Evolutionary conservation across 2,329 filamentous ascomycete genomes (phyloP).

Genomic region (Colletotrichum caudatum): DNA sequence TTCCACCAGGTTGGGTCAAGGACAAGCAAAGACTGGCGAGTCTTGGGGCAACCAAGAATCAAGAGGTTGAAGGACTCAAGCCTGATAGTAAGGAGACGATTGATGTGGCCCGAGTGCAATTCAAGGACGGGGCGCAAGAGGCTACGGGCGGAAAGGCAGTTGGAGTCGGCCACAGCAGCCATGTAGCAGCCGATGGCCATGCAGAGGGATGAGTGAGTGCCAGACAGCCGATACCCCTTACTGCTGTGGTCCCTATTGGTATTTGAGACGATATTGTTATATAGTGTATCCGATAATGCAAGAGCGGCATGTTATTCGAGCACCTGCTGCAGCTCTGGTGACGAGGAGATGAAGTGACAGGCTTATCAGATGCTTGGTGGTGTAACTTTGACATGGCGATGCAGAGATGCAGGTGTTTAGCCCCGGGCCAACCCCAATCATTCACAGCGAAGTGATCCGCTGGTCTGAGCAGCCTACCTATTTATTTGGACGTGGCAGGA

Average conservation of each 20-base stretch:
- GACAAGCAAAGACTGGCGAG: slow-evolving; percentile 47
- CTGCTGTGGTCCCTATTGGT: slow-evolving; percentile 7
- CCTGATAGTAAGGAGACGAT: slow-evolving; percentile 31
- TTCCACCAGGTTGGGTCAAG: slow-evolving; percentile 68
- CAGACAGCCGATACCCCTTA: slow-evolving; percentile 21
- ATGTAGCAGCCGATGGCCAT: slow-evolving; percentile 7
- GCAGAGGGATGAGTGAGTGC: slow-evolving; percentile 26
- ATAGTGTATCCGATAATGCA: slow-evolving; percentile 22
- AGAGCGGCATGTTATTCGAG: slow-evolving; percentile 8
- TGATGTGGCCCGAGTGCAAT: slow-evolving; percentile 41
- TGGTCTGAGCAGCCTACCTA: neutral
- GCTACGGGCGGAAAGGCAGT: neutral
- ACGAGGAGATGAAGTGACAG: neutral
- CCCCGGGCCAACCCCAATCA: neutral
- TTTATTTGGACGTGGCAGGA: neutral
- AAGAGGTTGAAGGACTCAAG: slow-evolving; percentile 13
- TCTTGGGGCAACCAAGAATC: slow-evolving; percentile 43
- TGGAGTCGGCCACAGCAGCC: neutral
- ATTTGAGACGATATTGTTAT: slow-evolving; percentile 16
- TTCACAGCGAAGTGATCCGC: neutral
- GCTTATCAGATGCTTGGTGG: neutral
- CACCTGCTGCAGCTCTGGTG: neutral
- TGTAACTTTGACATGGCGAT: neutral
- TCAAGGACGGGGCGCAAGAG: slow-evolving; percentile 23
- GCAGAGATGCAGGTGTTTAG: neutral